Evolutionary conservation across 257 asterid genomes (phyloP), one percentile per base, ranked within the genome.

Genomic region (Avicennia marina): DNA sequence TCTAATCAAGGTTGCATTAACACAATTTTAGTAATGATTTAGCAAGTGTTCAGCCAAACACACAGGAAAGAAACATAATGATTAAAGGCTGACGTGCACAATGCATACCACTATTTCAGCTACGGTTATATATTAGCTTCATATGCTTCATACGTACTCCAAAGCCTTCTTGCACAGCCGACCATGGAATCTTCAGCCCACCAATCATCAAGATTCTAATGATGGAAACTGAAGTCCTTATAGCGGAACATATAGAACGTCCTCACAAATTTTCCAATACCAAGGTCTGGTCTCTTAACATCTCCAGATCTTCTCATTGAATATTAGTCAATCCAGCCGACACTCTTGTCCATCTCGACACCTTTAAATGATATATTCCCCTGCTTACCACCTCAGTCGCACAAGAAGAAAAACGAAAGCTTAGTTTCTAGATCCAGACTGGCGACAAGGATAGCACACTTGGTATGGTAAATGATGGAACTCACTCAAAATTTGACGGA

Each of bases 291-390:
- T n/a, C 17, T 34, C 44, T 10, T 4, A 39, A 19, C 22, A 60
- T 46, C 25, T 54, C 63, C 54, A 17, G 13, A 56, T 64, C 42
- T 44, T 43, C 20, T 20, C 44, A 53, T 38, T 13, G 29, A 7
- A 21, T 16, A 17, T 13, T 21, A 19, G 22, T 11, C 6, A 22
- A 4, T 44, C 17, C 19, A 31, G 16, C 29, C 51, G n/a, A n/a
- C 11, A 9, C 3, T 8, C 17, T 8, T 16, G 25, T 41, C 48
- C 12, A 15, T 22, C 34, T 54, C 45, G 2, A 36, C 60, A 36
- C 47, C 11, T 34, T 8, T 4, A 34, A 12, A 19, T 6, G 7
- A 12, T 34, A 6, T 19, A 6, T 62, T 38, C 58, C 31, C 39
- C 38, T 16, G 0, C 49, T 16, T 4, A 57, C 43, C 41, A 33